These are phyloP conservation scores for Mollisia scopiformis DNA, from an alignment of 2,329 filamentous ascomycete species.

Conservation along the genomic window DNA sequence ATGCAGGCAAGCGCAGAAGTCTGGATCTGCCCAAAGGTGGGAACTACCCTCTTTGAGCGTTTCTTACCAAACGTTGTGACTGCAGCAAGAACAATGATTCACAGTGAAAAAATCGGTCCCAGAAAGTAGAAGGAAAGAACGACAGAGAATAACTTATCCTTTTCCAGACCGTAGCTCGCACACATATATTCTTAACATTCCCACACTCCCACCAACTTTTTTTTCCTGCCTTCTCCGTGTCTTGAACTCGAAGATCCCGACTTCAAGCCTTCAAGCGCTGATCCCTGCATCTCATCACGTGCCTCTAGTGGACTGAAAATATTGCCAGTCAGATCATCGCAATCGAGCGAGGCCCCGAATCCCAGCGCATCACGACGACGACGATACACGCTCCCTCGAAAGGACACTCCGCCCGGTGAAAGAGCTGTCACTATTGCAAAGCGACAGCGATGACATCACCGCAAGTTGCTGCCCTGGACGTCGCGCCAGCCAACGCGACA, in stretches of 20 bases:
- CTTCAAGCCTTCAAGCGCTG: not conserved
- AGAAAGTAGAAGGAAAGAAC: not conserved
- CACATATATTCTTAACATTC: not conserved
- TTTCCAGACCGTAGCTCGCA: not conserved
- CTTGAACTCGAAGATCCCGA: not conserved
- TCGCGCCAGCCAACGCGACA: slow-evolving; percentile 15
- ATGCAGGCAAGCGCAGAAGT: not conserved
- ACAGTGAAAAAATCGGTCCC: not conserved
- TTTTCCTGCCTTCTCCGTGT: not conserved
- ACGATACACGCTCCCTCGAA: not conserved
- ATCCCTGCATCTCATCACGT: not conserved
- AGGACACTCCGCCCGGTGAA: slow-evolving; percentile 31
- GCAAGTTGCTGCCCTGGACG: slow-evolving; percentile 23
- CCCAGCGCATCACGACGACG: not conserved
- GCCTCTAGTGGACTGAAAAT: not conserved
- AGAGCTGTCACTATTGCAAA: slow-evolving; percentile 35
- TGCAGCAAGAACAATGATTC: not conserved
- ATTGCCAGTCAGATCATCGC: slow-evolving; percentile 8
- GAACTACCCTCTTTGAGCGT: not conserved
- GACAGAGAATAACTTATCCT: not conserved
- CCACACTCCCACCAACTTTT: not conserved
- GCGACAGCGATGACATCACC: slow-evolving; percentile 41
- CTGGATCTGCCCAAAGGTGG: not conserved
- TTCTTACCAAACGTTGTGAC: not conserved
- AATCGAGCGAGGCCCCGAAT: not conserved